Base-by-base conservation (phyloP, 2,329 filamentous ascomycete species). In the Aspergillus luchuensis region DNA sequence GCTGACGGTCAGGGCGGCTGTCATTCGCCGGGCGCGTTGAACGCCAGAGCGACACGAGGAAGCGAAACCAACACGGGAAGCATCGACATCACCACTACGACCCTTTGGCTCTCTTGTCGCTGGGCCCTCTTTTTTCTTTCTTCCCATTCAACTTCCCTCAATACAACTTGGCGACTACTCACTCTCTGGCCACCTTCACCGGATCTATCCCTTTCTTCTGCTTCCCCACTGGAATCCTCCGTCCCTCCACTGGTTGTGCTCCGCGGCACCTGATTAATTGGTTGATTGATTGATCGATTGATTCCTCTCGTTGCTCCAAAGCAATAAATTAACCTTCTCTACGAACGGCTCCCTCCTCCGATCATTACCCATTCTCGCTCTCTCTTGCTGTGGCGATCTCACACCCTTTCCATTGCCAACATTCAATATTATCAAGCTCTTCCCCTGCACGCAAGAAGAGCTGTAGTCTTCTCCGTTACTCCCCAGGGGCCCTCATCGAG, bases 401-500 rank as follows among this genome's bases (percentile, higher is more conserved):
- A n/a, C 36, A 15, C 36, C 13, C 23, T 28, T 33, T 33, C 7
- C 28, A 56, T 5, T 15, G 2, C 28, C 19, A 17, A 36, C 19
- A 21, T 36, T 4, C 5, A 17, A 36, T 36, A 36, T 21, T 17
- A 10, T 33, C 53, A 10, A 56, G 33, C 23, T 25, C 53, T 25
- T 33, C 25, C 33, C n/a, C 25, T 30, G 47, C 8, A 28, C 47
- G 47, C 47, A 50, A 17, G 10, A 5, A n/a, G 25, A 28, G 30
- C 25, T n/a, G 23, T 50, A n/a, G 47, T 28, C 47, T n/a, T 50
- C 47, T 5, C 25, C 47, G 47, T 50, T 25, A 47, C 7, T 56
- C 19, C 30, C 39, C 53, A 45, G 53, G 53, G 41, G 53, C 53
- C 53, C 53, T 45, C 53, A 56, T 56, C 47, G 53, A 56, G 70